Percentiles rank a stretch among this genome's conserved stretches.
Conservation (phyloP, 208 protist genomes). For the Trichomonas vaginalis region DNA sequence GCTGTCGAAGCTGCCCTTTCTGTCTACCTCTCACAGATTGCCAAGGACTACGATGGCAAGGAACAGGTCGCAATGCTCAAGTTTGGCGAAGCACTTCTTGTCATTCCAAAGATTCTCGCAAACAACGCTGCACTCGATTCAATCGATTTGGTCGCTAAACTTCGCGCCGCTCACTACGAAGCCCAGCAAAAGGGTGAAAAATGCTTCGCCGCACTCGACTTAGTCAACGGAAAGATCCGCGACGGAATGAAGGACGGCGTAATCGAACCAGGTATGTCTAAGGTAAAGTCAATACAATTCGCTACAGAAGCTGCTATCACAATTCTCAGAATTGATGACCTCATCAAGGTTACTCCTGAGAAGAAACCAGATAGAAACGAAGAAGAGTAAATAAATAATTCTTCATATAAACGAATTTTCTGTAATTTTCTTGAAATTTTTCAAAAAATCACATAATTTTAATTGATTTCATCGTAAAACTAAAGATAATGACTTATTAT, state of each 20-base stretch:
- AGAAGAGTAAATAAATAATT: not conserved
- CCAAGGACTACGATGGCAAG: slow-evolving; percentile 72
- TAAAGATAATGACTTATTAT: no score
- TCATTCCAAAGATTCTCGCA: slow-evolving; percentile 33
- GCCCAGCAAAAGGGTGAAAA: slow-evolving; percentile 52
- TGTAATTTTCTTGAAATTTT: no score
- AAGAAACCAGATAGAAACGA: slow-evolving; percentile 19
- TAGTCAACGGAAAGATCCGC: slow-evolving; percentile 63
- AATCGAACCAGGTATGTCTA: slow-evolving; percentile 91
- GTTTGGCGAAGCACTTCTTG: slow-evolving; percentile 71
- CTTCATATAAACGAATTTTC: no score
- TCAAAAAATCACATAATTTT: no score
- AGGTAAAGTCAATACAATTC: slow-evolving; percentile 95
- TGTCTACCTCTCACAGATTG: slow-evolving; percentile 92
- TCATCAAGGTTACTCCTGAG: slow-evolving; percentile 80
- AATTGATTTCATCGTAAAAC: no score
- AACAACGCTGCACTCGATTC: slow-evolving; percentile 83
- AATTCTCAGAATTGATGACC: slow-evolving; percentile 98
- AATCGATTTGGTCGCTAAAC: slow-evolving; percentile 88
- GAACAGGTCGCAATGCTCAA: slow-evolving; percentile 94
- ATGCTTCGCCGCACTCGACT: slow-evolving; percentile 26
- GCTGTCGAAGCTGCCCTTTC: slow-evolving; percentile 88
- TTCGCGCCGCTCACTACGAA: slow-evolving; percentile 78
- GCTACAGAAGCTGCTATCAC: slow-evolving; percentile 98
- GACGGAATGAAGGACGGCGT: slow-evolving; percentile 90